Percentiles rank a stretch among this genome's conserved stretches.
Evolutionary conservation across 768 basidiomycete species (phyloP).

Genomic region (Podaxis sp.): DNA sequence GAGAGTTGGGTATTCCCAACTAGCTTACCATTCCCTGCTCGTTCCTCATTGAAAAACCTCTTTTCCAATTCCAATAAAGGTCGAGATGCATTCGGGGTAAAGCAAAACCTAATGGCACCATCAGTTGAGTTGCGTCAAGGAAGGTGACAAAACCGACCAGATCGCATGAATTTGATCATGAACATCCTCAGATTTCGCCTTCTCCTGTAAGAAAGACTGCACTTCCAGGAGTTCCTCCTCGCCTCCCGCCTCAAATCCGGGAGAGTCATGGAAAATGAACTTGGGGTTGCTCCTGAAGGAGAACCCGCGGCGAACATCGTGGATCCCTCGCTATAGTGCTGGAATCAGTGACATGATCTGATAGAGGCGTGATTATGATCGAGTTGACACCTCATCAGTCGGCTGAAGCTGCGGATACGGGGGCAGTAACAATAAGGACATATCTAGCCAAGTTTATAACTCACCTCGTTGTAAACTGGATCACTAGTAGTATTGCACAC

Average conservation of each 20-base stretch:
- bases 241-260: not conserved
- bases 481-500: slow-evolving; percentile 34
- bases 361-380: too few relatives aligned
- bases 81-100: not conserved
- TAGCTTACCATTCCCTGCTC: not conserved
- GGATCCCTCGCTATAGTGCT: not conserved
- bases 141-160: not conserved
- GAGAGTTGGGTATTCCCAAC: too few relatives aligned
- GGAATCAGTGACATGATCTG: too few relatives aligned
- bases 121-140: not conserved
- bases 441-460: not conserved
- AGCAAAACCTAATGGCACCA: not conserved
- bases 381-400: not conserved
- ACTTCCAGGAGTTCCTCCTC: not conserved
- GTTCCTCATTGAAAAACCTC: not conserved
- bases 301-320: not conserved
- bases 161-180: not conserved
- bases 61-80: not conserved
- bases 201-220: not conserved
- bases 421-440: too few relatives aligned
- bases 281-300: not conserved
- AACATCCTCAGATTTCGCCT: not conserved
- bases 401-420: too few relatives aligned
- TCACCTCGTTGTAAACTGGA: slow-evolving; percentile 24
- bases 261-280: not conserved